Base-by-base conservation (phyloP, 805 yeast species). In the Cyberlindnera veronae region DNA sequence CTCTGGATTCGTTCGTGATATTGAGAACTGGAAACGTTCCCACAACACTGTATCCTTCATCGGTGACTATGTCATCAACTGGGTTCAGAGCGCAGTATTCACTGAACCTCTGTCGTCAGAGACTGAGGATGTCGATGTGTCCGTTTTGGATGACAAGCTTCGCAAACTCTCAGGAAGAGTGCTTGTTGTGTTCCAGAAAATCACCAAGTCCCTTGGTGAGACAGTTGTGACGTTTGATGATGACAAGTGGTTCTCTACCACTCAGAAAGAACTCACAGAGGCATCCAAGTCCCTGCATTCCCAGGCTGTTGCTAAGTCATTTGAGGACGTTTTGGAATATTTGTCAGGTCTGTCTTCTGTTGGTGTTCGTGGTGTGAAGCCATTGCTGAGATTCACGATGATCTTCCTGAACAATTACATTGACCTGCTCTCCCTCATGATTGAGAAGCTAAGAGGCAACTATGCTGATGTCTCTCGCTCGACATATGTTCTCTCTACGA, bases 321-420 rank as follows among this genome's bases (percentile, higher is more conserved):
- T 78, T 23, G 51, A 54, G 7, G 46, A 55, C 16, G 64, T 74
- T 41, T 44, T 77, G 11, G 44, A 50, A 0, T 24, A 62, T 1
- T 47, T 78, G 20, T 41, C 49, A 0, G 56, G 68, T 10, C 72
- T 70, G 27, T 69, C 72, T 34, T 41, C 55, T 0, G 50, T 54
- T 6, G 60, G 72, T 1, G 67, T 81, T 0, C 36, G 48, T 1
- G 32, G 68, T 4, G 60, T 71, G 0, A 60, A 72, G 14, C 78
- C 84, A 0, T 50, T 84, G 33, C 62, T 74, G 12, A 64, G 74
- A 0, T 74, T 81, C 38, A 68, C 86, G 0, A 50, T 74, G 41
- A 95, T 96, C 1, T 67, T 88, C 22, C 47, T 85, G 6, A 63
- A 68, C 17, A 79, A 78, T 39, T 91, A 88, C 54, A 59, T 59